Percentiles rank a stretch among this genome's conserved stretches.
Conservation (phyloP, 1,139 yeast species). For the Debaryomycetaceae sp. region DNA sequence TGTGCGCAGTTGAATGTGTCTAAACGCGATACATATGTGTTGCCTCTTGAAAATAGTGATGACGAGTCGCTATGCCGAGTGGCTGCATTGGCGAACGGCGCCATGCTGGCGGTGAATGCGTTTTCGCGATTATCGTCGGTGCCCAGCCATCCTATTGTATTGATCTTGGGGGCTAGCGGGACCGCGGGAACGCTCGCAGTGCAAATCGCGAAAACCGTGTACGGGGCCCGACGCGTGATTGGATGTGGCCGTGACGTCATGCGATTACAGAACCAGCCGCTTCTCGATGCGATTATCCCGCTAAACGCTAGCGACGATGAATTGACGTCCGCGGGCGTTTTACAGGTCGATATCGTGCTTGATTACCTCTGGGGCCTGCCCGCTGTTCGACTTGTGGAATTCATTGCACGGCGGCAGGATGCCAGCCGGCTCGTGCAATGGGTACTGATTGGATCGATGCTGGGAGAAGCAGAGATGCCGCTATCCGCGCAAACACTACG, state of each 20-base stretch:
- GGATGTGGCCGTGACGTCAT: slow-evolving; percentile 6
- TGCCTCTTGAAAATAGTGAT: slow-evolving; percentile 4
- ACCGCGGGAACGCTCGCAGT: slow-evolving; percentile 10
- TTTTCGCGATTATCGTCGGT: slow-evolving; percentile 5
- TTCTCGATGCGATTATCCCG: slow-evolving; percentile 5
- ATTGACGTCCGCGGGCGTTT: slow-evolving; percentile 1
- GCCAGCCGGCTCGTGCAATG: slow-evolving; percentile 6
- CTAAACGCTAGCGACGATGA: slow-evolving; percentile 3
- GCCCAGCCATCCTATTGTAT: slow-evolving; percentile 5
- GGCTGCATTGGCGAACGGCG: slow-evolving; percentile 7
- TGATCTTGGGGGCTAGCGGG: slow-evolving; percentile 10
- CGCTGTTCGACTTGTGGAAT: slow-evolving; percentile 4
- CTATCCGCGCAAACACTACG: slow-evolving; percentile 9
- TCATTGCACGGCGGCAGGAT: slow-evolving; percentile 2
- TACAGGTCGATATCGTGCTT: slow-evolving; percentile 6
- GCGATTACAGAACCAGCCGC: slow-evolving; percentile 4
- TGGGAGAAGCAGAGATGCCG: slow-evolving; percentile 7
- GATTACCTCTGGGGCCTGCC: slow-evolving; percentile 7
- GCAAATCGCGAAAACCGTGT: slow-evolving; percentile 7
- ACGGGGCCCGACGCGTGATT: slow-evolving; percentile 8
- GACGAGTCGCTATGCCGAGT: slow-evolving; percentile 5
- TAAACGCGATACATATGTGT: slow-evolving; percentile 3
- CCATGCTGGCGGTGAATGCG: slow-evolving; percentile 6
- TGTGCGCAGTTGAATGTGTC: slow-evolving; percentile 5
- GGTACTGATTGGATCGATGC: slow-evolving; percentile 12